Percentiles rank a stretch among this genome's conserved stretches.
Evolutionary conservation across 1,284 basidiomycete species (phyloP).

Genomic region (Malassezia yamatoensis): DNA sequence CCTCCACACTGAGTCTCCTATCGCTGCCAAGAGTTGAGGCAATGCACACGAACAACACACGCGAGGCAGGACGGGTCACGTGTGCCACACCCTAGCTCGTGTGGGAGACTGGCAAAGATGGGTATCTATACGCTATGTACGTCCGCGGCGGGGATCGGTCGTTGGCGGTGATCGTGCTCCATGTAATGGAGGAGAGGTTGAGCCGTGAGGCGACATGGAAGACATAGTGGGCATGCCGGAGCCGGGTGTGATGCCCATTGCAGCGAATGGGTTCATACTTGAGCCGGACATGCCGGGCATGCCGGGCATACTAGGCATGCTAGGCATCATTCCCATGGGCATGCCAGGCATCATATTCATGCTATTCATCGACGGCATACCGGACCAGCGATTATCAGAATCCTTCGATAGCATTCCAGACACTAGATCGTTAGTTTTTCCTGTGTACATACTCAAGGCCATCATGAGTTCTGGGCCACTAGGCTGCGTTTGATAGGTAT

Average conservation of each 20-base stretch:
- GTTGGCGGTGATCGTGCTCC: constrained; percentile 2
- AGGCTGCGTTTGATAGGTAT: constrained; percentile 19
- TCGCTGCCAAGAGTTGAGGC: not conserved
- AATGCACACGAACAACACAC: not conserved
- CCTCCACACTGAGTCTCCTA: not conserved
- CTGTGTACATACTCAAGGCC: constrained; percentile 12
- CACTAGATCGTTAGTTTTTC: constrained; percentile 6
- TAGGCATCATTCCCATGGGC: constrained; percentile 7
- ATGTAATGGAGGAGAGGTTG: not conserved
- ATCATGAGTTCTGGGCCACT: constrained; percentile 17
- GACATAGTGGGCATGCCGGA: constrained; percentile 5
- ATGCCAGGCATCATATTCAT: constrained; percentile 12
- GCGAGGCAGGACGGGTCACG: not conserved
- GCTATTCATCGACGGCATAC: constrained; percentile 2
- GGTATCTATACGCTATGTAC: constrained; percentile 12
- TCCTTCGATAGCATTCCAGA: constrained; percentile 16
- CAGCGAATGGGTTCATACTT: too few relatives aligned
- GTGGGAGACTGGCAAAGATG: not conserved
- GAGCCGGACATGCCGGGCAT: constrained; percentile 11
- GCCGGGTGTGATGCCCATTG: not conserved
- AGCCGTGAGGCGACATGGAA: not conserved
- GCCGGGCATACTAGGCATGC: constrained; percentile 11
- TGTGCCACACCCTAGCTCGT: not conserved
- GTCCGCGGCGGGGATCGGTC: constrained; percentile 1
- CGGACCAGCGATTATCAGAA: constrained; percentile 11